phyloP scores from a whole-genome alignment of 345 rosid genomes.

The Ceriops decandra region DNA sequence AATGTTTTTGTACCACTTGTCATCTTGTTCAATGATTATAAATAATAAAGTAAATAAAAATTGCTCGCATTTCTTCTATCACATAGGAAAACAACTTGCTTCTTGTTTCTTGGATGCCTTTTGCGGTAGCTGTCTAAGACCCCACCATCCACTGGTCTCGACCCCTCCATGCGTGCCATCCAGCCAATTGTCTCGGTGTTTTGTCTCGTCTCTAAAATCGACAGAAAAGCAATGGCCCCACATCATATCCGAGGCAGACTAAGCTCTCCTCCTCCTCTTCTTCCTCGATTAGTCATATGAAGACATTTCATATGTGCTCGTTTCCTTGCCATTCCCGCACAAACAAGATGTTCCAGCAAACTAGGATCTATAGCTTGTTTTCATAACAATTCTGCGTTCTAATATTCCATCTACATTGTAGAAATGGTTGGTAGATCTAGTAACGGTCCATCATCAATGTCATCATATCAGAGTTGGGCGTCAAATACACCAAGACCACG shows the following conservation, averaged over 20 bases:
- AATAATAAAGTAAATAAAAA: too few relatives aligned
- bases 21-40: too few relatives aligned
- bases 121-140: not conserved
- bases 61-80: too few relatives aligned
- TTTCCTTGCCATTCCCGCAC: not conserved
- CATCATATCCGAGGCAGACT: not conserved
- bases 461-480: too few relatives aligned
- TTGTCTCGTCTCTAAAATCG: not conserved
- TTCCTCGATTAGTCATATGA: not conserved
- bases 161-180: slow-evolving; percentile 20
- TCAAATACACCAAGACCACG: too few relatives aligned
- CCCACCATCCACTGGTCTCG: slow-evolving; percentile 17
- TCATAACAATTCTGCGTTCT: not conserved
- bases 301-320: not conserved
- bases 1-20: too few relatives aligned
- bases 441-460: not conserved
- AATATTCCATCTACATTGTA: not conserved
- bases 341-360: not conserved
- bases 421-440: not conserved
- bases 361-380: not conserved
- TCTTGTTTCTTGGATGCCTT: too few relatives aligned
- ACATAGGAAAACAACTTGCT: too few relatives aligned
- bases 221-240: not conserved
- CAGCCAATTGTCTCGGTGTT: slow-evolving; percentile 27
- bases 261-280: not conserved